Evolutionary conservation across 306 rosid species (phyloP), one percentile per base, ranked within the genome.

Genomic region (Elaeagnus macrophylla): DNA sequence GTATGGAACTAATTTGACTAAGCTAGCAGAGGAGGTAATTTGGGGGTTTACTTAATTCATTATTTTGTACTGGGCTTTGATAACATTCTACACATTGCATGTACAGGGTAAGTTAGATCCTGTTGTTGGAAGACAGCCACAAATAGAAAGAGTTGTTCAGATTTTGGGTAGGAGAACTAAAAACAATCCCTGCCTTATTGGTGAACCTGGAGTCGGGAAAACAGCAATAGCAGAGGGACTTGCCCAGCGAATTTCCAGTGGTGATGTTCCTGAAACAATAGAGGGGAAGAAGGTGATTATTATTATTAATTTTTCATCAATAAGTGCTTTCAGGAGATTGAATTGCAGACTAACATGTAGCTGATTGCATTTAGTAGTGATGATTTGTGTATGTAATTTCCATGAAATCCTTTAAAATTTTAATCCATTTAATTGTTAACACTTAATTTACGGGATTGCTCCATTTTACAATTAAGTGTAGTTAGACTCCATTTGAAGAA

Each of bases 181-280:
- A 72, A 90, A 90, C 46, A 90, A 90, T 65, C 97, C 97, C 2
- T 86, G 97, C 60, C 94, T 90, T 43, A 80, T 90, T 70, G 95
- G 97, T 16, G 97, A 90, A 61, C 97, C 97, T 65, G 97, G 97
- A 48, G 97, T 90, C 50, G 95, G 97, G 32, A 90, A 90, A 81
- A 90, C 97, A 45, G 97, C 97, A 39, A 86, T 90, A 32, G 95
- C 95, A 9, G 97, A 90, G 68, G 97, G 95, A 36, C 95, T 90
- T 70, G 97, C 95, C 36, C 97, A 91, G 62, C 72, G 96, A 54
- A 91, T 91, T 74, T 78, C 95, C 36, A 86, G 35, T 59, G 94
- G 95, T 52, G 95, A 90, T 78, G 97, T 90, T 53, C 97, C 95
- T 41, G 97, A 90, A 80, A 90, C 95, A 51, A 81, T 90, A 58